phyloP scores from a whole-genome alignment of 805 yeast species.

The Metschnikowia aberdeeniae region DNA sequence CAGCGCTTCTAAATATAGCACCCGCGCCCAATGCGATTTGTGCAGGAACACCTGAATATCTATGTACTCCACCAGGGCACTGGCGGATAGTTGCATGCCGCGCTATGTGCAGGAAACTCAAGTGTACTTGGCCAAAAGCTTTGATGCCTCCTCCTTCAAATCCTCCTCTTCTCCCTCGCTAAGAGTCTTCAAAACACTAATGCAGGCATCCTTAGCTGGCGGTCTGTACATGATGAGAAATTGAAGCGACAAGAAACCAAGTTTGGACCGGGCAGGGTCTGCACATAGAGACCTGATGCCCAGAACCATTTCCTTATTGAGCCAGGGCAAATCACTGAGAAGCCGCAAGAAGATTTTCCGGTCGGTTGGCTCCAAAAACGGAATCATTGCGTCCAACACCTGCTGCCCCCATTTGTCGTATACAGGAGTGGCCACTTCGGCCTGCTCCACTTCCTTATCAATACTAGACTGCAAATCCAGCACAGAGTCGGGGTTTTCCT shows the following conservation, averaged over 20 bases:
- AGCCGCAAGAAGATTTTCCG: constrained; percentile 76
- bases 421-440: constrained; percentile 34
- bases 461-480: constrained; percentile 17
- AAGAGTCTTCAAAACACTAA: constrained; percentile 46
- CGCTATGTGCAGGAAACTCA: not conserved
- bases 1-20: too few species aligned
- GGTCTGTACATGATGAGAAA: constrained; percentile 87
- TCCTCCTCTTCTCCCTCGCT: constrained; percentile 45
- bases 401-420: constrained; percentile 70
- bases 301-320: constrained; percentile 57
- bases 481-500: constrained; percentile 15
- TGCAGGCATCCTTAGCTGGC: constrained; percentile 60
- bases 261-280: constrained; percentile 76
- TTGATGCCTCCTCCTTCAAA: constrained; percentile 43
- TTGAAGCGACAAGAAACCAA: constrained; percentile 81
- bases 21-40: too few species aligned
- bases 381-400: constrained; percentile 73
- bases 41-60: too few species aligned
- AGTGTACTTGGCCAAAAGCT: constrained; percentile 45
- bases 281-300: constrained; percentile 69
- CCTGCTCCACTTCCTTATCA: constrained; percentile 14
- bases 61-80: too few species aligned
- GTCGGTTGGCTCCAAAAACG: constrained; percentile 79
- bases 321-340: constrained; percentile 80
- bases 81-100: too few species aligned